Base-by-base conservation (phyloP, 106 monocot species). In the Dendrobium huoshanense region DNA sequence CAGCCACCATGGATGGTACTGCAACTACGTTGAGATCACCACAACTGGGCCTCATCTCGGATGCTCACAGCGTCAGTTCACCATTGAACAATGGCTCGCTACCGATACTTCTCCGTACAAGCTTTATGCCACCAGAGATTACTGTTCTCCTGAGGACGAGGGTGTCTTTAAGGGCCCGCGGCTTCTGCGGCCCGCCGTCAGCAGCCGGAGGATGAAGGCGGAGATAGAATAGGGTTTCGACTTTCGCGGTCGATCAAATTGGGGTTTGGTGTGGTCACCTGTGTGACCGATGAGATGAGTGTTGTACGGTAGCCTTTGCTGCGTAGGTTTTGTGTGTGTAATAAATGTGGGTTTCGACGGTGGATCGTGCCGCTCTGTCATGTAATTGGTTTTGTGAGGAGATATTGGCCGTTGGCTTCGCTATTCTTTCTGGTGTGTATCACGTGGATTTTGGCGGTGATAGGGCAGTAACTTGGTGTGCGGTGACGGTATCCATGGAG, bases 11-110 rank as follows among this genome's bases (percentile, higher is more conserved):
- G 97, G 94, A 4, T 98, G 97, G 94, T 98, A 92, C 87, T 94
- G 94, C 75, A 89, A 98, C 84, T 98, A 92, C 89, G 92, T 98
- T 6, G 97, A 98, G 89, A 87, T 95, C 59, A 95, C 97, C 18
- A 49, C 79, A 49, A 98, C 97, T 0, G 94, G 97, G n/a, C 91
- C 97, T 7, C 92, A 98, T 80, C 22, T 65, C 49, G 80, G 79
- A 1, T 98, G 94, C 82, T 29, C 43, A 22, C 94, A 98, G 91
- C 59, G 79, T 79, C 51, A 44, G 56, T 98, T 98, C 83, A 84
- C 82, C 31, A 87, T 98, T 37, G 88, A 89, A 81, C 94, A 91
- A 91, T 98, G 97, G 97, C 91, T 98, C 41, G 94, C 94, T 42
- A 82, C 76, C 15, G 97, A 98, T 75, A 72, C 80, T 2, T 4